Evolutionary conservation across 164 flowering plant species (phyloP), one percentile per base, ranked within the genome.

Genomic region (Vitis rotundifolia): DNA sequence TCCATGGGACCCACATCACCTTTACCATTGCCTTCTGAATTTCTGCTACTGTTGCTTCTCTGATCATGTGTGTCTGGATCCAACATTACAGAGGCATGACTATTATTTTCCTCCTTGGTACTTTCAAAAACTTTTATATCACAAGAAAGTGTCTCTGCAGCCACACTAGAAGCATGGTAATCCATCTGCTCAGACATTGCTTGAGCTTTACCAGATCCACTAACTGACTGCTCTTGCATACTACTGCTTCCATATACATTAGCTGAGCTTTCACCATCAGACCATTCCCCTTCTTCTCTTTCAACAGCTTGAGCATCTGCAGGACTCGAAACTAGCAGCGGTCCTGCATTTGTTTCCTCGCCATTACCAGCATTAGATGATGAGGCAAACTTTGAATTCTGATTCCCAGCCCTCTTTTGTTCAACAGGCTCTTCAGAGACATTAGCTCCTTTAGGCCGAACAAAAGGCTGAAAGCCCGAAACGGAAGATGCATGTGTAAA

Each of bases 201-300:
- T 67, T 70, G 80, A 58, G 67, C 68, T 74, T 82, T 79, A 61
- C 54, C 76, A 64, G 54, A 50, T 56, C 64, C 64, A 56, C 29
- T 51, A 26, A 28, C 59, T 22, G 72, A 31, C 68, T 67, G 75
- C 26, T 83, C 86, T 19, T 68, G 75, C 65, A 63, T 62, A 73
- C 51, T 68, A 69, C 51, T 67, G 61, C 73, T 74, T 44, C 44
- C 75, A 67, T 68, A 9, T 64, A 64, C 80, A 76, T 83, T 84
- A 49, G 69, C 79, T 61, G 76, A 75, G 18, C 79, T 83, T 73
- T 91, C 97, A 47, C 72, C 87, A 78, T 89, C 97, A 68, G 97
- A 89, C 97, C 95, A 92, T 77, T 94, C 98, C 47, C 98, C 98
- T 81, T 94, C 99, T 82, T 94, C 98, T 82, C 87, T 91, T 75